Evolutionary conservation across 371 early-diverging fungal genomes (phyloP).

Genomic region (Fennellomyces sp.): DNA sequence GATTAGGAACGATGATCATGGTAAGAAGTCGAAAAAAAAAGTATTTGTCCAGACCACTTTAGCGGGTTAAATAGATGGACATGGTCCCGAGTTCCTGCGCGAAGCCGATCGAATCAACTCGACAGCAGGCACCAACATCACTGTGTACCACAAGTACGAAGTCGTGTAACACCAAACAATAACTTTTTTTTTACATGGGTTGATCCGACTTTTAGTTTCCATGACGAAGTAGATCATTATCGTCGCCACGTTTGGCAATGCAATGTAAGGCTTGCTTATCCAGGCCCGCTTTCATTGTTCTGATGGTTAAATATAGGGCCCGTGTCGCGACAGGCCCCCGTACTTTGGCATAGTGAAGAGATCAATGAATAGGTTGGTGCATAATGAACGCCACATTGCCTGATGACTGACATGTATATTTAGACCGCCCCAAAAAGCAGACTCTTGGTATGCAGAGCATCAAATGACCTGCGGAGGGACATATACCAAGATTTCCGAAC

Average conservation of each 20-base stretch:
- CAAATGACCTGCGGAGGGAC: constrained; percentile 3
- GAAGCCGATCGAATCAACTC: constrained; percentile 58
- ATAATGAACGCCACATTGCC: not conserved
- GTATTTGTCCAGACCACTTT: not conserved
- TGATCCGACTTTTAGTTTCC: constrained; percentile 35
- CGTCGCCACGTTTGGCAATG: constrained; percentile 70
- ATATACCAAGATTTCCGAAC: not conserved
- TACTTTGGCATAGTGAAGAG: constrained; percentile 65
- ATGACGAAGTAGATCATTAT: constrained; percentile 65
- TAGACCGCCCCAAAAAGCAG: constrained; percentile 4
- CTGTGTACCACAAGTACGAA: constrained; percentile 60
- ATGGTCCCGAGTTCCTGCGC: constrained; percentile 50
- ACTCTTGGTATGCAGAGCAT: not conserved
- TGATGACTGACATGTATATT: not conserved
- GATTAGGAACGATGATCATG: constrained; percentile 42
- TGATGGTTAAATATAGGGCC: constrained; percentile 30
- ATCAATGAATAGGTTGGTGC: constrained; percentile 61
- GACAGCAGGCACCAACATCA: constrained; percentile 55
- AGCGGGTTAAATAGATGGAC: constrained; percentile 48
- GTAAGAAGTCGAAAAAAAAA: constrained; percentile 25
- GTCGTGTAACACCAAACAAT: not conserved
- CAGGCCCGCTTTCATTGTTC: not conserved
- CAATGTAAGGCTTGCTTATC: constrained; percentile 24
- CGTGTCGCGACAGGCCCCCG: constrained; percentile 59
- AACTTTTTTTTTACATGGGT: not conserved